Percentiles rank a stretch among this genome's conserved stretches.
Conservation (phyloP, 805 yeast genomes). For the Myxozyma geophila region DNA sequence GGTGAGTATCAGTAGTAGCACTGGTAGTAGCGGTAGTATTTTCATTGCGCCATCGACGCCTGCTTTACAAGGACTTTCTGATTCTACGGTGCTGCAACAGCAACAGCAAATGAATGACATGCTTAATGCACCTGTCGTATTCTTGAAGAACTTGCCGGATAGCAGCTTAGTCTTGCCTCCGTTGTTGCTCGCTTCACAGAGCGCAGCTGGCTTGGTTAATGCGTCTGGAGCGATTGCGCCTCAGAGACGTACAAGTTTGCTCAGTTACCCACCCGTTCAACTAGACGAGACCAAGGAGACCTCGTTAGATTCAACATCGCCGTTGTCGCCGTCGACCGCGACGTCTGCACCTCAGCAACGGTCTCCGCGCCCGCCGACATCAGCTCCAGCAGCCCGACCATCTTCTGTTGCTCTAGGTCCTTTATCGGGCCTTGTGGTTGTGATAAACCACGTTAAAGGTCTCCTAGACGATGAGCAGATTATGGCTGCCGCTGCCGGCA, state of each 20-base stretch:
- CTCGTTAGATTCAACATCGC: background rate
- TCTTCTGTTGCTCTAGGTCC: conserved; percentile 23
- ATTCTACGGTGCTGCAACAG: background rate
- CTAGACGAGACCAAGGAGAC: background rate
- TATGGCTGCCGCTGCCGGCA: conserved; percentile 2
- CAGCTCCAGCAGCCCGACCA: conserved; percentile 1
- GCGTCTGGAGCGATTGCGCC: background rate
- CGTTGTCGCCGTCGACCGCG: conserved; percentile 1
- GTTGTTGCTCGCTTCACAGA: too few relatives aligned
- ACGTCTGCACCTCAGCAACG: background rate
- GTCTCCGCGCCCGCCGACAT: background rate
- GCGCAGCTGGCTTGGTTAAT: background rate
- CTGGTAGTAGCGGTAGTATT: conserved; percentile 18
- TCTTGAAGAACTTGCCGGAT: background rate
- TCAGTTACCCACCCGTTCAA: conserved; percentile 9
- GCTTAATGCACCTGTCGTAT: conserved; percentile 1
- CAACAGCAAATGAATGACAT: too few relatives aligned
- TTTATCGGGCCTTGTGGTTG: conserved; percentile 32
- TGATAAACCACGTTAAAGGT: conserved; percentile 34
- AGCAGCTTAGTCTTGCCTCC: too few relatives aligned
- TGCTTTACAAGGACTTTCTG: background rate
- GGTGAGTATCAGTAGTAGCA: conserved; percentile 21
- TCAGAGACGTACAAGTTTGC: conserved; percentile 6
- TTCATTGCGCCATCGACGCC: conserved; percentile 1
- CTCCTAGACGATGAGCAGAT: conserved; percentile 17